phyloP scores from a whole-genome alignment of 805 yeast genomes.

The Naumovozyma baii region DNA sequence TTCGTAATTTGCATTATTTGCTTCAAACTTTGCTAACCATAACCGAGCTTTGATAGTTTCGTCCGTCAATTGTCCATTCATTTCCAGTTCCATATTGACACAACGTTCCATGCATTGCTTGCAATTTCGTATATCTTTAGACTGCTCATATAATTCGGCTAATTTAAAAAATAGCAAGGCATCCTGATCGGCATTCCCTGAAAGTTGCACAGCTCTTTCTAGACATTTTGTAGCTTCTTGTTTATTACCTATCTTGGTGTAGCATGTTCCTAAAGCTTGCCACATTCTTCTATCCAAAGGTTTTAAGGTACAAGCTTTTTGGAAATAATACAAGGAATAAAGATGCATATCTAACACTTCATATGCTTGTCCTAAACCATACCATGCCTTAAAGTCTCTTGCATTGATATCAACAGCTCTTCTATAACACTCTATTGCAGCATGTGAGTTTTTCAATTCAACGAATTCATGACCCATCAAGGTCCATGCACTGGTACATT shows the following conservation, averaged over 20 bases:
- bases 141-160: constrained; percentile 55
- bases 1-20: constrained; percentile 46
- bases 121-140: constrained; percentile 45
- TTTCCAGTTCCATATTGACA: constrained; percentile 49
- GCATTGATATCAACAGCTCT: constrained; percentile 85
- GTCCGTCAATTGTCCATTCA: constrained; percentile 53
- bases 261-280: constrained; percentile 89
- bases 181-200: constrained; percentile 45
- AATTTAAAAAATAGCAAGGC: constrained; percentile 47
- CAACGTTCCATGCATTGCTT: constrained; percentile 48
- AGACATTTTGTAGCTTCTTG: constrained; percentile 74
- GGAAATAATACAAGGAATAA: constrained; percentile 86
- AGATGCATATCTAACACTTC: constrained; percentile 93
- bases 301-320: constrained; percentile 77
- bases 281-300: constrained; percentile 91
- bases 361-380: constrained; percentile 95
- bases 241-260: constrained; percentile 61
- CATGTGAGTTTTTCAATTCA: constrained; percentile 90
- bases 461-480: constrained; percentile 98
- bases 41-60: constrained; percentile 72
- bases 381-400: constrained; percentile 94
- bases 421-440: constrained; percentile 91
- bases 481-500: constrained; percentile 90
- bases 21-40: constrained; percentile 73
- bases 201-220: constrained; percentile 57